These are phyloP conservation scores for Rhodotorula sp. DNA, from an alignment of 1,284 basidiomycete species.

Conservation along the genomic window DNA sequence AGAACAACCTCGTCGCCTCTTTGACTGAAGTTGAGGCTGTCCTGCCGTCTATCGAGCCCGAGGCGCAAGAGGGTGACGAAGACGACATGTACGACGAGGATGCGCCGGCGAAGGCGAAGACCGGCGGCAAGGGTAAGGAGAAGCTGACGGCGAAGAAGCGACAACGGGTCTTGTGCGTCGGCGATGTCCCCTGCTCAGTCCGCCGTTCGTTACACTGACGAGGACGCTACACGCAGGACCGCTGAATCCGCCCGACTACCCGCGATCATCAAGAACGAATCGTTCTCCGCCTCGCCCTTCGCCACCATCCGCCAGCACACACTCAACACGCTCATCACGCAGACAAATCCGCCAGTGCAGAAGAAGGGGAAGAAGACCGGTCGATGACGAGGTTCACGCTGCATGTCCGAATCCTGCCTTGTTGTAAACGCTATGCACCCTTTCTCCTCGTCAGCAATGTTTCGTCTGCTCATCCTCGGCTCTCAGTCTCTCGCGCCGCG, in stretches of 20 bases:
- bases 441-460: background rate
- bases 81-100: constrained; percentile 46
- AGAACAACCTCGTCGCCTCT: constrained; percentile 58
- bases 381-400: background rate
- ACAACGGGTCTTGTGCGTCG: constrained; percentile 66
- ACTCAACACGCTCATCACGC: constrained; percentile 65
- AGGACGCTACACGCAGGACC: constrained; percentile 54
- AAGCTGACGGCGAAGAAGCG: constrained; percentile 63
- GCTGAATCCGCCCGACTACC: constrained; percentile 68
- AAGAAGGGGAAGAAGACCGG: constrained; percentile 1
- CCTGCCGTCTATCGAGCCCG: constrained; percentile 51
- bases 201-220: background rate
- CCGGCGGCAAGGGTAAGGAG: constrained; percentile 55
- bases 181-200: background rate
- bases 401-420: background rate
- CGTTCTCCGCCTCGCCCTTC: constrained; percentile 69
- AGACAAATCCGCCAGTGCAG: constrained; percentile 21
- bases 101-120: constrained; percentile 36
- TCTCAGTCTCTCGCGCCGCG: too few relatives aligned
- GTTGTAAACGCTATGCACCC: background rate
- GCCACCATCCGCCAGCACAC: constrained; percentile 74
- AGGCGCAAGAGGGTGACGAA: constrained; percentile 50
- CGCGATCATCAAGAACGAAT: constrained; percentile 65
- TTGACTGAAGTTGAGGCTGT: constrained; percentile 62
- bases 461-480: background rate